Conservation (phyloP, 225 moss, liverwort and hornwort species). For the Antitrichia curtipendula region DNA sequence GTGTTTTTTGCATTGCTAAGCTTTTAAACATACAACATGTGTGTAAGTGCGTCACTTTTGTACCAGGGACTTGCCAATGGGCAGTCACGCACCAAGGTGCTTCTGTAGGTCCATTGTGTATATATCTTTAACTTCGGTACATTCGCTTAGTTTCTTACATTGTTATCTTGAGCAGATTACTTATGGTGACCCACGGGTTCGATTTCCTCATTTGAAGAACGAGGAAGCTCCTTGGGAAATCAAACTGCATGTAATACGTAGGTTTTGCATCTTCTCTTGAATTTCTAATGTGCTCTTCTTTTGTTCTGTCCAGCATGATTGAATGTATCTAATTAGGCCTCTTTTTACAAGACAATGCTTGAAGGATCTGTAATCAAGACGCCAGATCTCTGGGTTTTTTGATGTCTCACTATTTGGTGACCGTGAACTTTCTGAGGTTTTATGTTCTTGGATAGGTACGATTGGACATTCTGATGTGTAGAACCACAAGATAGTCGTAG, state of each 20-base stretch:
- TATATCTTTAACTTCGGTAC: neutral
- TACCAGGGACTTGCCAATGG: neutral
- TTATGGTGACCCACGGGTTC: constrained; percentile 78
- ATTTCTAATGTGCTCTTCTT: neutral
- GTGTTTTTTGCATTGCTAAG: neutral
- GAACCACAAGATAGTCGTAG: neutral
- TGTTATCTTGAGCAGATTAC: constrained; percentile 36
- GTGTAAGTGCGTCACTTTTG: neutral
- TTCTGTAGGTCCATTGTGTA: neutral
- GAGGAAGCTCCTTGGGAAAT: constrained; percentile 23
- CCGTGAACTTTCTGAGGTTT: neutral
- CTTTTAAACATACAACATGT: neutral
- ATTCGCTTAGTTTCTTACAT: neutral
- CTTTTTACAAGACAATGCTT: neutral
- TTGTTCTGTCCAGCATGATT: neutral
- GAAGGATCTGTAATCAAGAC: neutral
- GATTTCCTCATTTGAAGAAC: constrained; percentile 59
- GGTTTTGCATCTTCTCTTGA: neutral
- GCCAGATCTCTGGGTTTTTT: neutral
- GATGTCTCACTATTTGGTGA: neutral
- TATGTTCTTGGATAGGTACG: neutral
- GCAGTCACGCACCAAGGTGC: neutral
- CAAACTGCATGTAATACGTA: constrained; percentile 41
- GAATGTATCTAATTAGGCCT: neutral
- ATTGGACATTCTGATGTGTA: neutral